Conservation (phyloP, 139 green algal species). For the Tetradesmus obliquus region DNA sequence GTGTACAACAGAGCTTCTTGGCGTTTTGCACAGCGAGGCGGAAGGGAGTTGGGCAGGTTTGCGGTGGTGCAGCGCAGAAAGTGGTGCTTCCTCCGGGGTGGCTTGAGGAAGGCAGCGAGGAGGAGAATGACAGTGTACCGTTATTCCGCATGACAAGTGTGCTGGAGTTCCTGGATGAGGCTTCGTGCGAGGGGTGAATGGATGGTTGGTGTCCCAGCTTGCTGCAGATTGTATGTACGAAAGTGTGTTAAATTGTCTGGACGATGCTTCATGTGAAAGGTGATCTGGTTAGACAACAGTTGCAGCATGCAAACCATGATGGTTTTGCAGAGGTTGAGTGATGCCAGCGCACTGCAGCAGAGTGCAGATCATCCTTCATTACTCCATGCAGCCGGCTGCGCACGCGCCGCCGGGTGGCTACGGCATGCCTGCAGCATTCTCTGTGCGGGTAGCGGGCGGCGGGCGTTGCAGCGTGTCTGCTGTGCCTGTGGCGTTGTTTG, state of each 20-base stretch:
- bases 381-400: not conserved
- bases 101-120: not conserved
- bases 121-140: not conserved
- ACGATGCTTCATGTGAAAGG: not conserved
- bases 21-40: not conserved
- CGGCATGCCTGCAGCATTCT: not conserved
- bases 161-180: not conserved
- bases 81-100: slow-evolving; percentile 20
- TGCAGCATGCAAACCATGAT: too few relatives aligned
- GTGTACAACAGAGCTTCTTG: too few relatives aligned
- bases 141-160: too few relatives aligned
- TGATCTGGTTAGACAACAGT: not conserved
- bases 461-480: not conserved
- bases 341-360: too few relatives aligned
- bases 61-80: not conserved
- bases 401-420: not conserved
- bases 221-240: not conserved
- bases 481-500: not conserved
- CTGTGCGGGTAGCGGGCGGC: not conserved
- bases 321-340: too few relatives aligned
- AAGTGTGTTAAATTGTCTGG: not conserved
- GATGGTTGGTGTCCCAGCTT: not conserved
- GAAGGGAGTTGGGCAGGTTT: not conserved
- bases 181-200: slow-evolving; percentile 29
- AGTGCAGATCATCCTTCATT: too few relatives aligned